phyloP scores from a whole-genome alignment of 768 basidiomycete species.

The Termitomyces sp. region DNA sequence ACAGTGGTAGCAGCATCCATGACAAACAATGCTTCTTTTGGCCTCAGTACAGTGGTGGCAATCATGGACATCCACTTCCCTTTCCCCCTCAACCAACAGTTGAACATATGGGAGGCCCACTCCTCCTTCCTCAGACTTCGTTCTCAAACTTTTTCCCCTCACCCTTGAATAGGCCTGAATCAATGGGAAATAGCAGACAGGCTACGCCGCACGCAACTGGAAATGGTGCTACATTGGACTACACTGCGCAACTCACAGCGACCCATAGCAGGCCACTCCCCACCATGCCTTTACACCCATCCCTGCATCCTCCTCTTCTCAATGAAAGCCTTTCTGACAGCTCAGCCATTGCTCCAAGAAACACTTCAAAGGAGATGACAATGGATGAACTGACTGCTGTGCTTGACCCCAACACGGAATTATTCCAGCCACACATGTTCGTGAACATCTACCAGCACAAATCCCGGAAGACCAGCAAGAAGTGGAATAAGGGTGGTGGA shows the following conservation, averaged over 20 bases:
- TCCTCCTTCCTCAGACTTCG: constrained; percentile 5
- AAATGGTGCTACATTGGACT: background rate
- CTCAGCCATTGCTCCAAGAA: background rate
- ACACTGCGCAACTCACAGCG: background rate
- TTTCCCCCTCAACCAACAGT: constrained; percentile 3
- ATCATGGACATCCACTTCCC: constrained; percentile 2
- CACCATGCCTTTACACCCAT: constrained; percentile 2
- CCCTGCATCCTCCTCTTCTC: background rate
- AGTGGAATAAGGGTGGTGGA: constrained; percentile 6
- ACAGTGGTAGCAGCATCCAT: constrained; percentile 6
- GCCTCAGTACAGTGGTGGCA: background rate
- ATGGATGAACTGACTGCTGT: constrained; percentile 8
- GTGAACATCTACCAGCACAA: background rate
- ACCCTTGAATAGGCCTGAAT: constrained; percentile 4
- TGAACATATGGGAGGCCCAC: background rate
- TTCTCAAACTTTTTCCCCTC: constrained; percentile 1
- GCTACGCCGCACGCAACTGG: constrained; percentile 1
- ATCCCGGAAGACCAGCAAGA: background rate
- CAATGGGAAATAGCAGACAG: constrained; percentile 1
- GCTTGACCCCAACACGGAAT: background rate
- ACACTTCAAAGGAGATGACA: constrained; percentile 8
- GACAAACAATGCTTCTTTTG: background rate
- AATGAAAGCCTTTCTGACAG: background rate
- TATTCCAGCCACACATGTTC: background rate
- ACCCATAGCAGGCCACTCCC: constrained; percentile 7